Base-by-base conservation (phyloP, 805 yeast species). In the Lipomyces chichibuensis region DNA sequence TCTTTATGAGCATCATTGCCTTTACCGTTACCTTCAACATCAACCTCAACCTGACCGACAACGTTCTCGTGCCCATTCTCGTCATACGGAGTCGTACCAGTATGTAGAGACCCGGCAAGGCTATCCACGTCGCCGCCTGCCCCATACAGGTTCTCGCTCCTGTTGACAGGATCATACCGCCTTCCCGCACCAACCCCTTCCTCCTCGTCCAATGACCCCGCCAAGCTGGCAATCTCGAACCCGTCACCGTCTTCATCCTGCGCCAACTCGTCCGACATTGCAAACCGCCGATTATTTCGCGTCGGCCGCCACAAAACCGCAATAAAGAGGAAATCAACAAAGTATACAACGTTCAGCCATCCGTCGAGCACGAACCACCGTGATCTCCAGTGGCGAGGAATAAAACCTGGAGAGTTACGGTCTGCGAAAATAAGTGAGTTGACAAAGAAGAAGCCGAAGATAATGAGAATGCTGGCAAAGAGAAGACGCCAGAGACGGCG, bases 281-380 rank as follows among this genome's bases (percentile, higher is more conserved):
- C 98, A 75, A 95, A 85, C 86, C 96, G 88, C 75, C 93, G 90
- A 65, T 97, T 92, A 53, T 97, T 92, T 73, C 90, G 95, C 0
- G 98, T 94, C 63, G 99, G 99, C 78, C 99, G 88, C 99, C 99
- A 95, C 70, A 95, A 85, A 81, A 92, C 86, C 4, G 97, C 91
- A 70, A 95, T 83, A 9, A 92, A 85, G 74, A 89, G 84, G 77
- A 95, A 93, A 51, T 93, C 93, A 59, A 88, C 79, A 75, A 90
- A 91, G 80, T 92, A 95, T 14, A 92, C 88, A 59, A 92, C 84
- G 59, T 96, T 88, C 52, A 97, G 97, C 97, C 98, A 93, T 81
- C 96, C 96, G 73, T 94, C 97, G 57, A 89, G 84, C 63, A 92
- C 79, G 74, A 95, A 92, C 81, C 91, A 93, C 75, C 96, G 86